Evolutionary conservation across 73 alveolate genomes (phyloP).

Genomic region (Paramecium caudatum): DNA sequence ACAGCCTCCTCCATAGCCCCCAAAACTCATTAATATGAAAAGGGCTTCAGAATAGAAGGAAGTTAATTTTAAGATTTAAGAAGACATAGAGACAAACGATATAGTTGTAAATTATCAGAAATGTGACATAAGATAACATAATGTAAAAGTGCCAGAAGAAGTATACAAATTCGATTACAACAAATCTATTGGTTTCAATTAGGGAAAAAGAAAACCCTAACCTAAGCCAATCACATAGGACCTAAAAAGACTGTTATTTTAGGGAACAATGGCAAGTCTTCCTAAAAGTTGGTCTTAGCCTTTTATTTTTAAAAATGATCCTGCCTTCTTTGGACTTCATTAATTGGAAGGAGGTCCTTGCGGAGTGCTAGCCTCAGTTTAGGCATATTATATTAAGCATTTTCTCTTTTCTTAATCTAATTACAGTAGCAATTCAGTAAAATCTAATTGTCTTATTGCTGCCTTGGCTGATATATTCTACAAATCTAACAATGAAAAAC

Average conservation of each 20-base stretch:
- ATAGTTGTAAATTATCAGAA: conserved; percentile 10
- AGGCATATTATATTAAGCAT: conserved; percentile 81
- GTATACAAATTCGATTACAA: not conserved
- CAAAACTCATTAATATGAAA: not conserved
- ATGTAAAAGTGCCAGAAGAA: not conserved
- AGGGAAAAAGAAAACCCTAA: conserved; percentile 34
- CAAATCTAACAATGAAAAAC: conserved; percentile 18
- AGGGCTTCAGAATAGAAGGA: not conserved
- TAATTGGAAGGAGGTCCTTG: conserved; percentile 89
- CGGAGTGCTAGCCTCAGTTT: conserved; percentile 83
- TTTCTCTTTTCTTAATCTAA: conserved; percentile 72
- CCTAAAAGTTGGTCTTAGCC: conserved; percentile 74
- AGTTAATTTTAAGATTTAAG: not conserved
- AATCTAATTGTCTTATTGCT: conserved; percentile 73
- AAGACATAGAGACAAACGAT: not conserved
- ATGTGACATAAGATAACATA: conserved; percentile 22
- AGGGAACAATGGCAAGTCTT: not conserved
- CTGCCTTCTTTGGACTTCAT: conserved; percentile 78
- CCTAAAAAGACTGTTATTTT: conserved; percentile 7
- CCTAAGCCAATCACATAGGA: not conserved
- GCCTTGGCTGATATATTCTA: conserved; percentile 70
- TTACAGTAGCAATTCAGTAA: not conserved
- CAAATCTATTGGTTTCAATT: not conserved
- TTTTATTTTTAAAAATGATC: conserved; percentile 68
- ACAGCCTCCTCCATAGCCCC: not conserved